Conservation (phyloP, 2,329 filamentous ascomycete genomes). For the Arthroderma sp. region DNA sequence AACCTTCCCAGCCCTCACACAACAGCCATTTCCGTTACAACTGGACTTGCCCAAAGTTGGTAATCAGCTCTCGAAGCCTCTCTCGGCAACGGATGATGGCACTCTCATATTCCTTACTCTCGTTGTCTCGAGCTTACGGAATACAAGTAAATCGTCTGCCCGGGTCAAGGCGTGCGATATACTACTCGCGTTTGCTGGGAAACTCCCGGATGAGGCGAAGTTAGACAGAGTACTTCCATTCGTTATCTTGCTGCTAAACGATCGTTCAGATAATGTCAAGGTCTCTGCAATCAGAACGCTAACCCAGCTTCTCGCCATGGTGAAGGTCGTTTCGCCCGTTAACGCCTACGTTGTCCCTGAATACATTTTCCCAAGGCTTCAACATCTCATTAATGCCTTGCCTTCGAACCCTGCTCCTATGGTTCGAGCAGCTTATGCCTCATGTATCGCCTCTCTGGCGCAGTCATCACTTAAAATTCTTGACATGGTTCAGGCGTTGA, state of each 20-base stretch:
- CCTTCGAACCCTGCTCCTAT: slow-evolving; percentile 51
- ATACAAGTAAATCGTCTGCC: slow-evolving; percentile 77
- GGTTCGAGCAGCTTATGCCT: slow-evolving; percentile 82
- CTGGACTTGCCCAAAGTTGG: slow-evolving; percentile 79
- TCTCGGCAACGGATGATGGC: slow-evolving; percentile 66
- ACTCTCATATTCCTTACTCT: slow-evolving; percentile 85
- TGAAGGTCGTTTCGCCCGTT: slow-evolving; percentile 70
- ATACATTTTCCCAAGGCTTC: slow-evolving; percentile 50
- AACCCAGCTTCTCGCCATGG: slow-evolving; percentile 75
- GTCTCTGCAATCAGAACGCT: slow-evolving; percentile 75
- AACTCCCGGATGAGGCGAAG: slow-evolving; percentile 88
- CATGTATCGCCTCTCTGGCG: slow-evolving; percentile 78
- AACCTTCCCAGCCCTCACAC: slow-evolving; percentile 25
- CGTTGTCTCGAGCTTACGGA: slow-evolving; percentile 76
- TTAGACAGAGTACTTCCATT: slow-evolving; percentile 88
- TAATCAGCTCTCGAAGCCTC: slow-evolving; percentile 51
- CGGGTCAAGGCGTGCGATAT: slow-evolving; percentile 83
- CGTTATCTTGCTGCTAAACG: slow-evolving; percentile 67
- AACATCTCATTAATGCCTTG: slow-evolving; percentile 44
- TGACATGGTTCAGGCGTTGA: slow-evolving; percentile 78
- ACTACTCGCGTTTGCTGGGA: slow-evolving; percentile 79
- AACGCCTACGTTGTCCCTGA: slow-evolving; percentile 57
- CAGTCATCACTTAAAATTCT: slow-evolving; percentile 74
- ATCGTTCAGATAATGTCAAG: slow-evolving; percentile 72
- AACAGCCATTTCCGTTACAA: slow-evolving; percentile 53